Percentiles rank a stretch among this genome's conserved stretches.
Conservation (phyloP, 768 basidiomycete species). For the Lactarius deliciosus region DNA sequence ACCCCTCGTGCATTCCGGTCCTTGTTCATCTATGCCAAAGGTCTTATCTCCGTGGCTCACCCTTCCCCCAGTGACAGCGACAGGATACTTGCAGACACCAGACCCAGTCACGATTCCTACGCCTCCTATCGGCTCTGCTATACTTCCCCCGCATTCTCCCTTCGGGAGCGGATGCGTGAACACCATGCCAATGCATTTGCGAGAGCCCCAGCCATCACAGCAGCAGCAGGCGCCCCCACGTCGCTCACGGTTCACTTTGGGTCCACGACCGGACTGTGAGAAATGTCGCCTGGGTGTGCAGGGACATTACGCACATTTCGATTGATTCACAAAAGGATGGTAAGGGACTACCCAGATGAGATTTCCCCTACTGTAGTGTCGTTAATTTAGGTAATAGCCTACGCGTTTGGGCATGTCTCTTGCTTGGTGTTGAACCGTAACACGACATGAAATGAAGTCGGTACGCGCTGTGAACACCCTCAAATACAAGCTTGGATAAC, state of each 20-base stretch:
- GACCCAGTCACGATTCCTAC: constrained; percentile 11
- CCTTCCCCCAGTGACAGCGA: background rate
- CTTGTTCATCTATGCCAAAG: background rate
- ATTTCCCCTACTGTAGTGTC: background rate
- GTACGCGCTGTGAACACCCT: background rate
- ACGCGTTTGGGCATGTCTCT: background rate
- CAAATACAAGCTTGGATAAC: background rate
- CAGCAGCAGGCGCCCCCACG: constrained; percentile 31
- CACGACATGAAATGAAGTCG: background rate
- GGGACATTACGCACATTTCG: constrained; percentile 72
- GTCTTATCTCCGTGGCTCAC: background rate
- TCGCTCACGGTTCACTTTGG: constrained; percentile 63
- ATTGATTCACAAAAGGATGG: constrained; percentile 35
- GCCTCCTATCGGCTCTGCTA: constrained; percentile 9
- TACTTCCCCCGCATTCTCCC: constrained; percentile 12
- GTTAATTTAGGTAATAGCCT: background rate
- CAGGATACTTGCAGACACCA: constrained; percentile 9
- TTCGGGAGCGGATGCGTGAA: constrained; percentile 29
- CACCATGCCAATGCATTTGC: constrained; percentile 9
- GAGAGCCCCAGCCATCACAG: constrained; percentile 27
- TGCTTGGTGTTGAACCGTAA: background rate
- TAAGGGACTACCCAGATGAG: background rate
- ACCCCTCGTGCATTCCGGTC: constrained; percentile 17
- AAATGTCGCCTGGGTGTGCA: constrained; percentile 64
- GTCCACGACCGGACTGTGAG: constrained; percentile 65